Evolutionary conservation across 1,139 yeast genomes (phyloP).

Genomic region (Geotrichum europaeum): DNA sequence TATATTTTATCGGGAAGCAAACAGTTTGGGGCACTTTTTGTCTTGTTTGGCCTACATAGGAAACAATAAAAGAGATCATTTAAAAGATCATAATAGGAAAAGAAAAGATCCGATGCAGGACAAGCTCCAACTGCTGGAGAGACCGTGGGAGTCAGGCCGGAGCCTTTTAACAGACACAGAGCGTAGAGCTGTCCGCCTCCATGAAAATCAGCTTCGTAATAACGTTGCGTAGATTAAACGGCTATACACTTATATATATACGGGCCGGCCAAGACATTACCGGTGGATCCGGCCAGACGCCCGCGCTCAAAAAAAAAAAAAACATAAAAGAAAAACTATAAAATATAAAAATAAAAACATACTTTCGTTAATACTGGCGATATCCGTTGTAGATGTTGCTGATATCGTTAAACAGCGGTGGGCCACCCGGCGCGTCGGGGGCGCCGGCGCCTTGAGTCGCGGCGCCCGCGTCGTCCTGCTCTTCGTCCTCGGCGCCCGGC

Average conservation of each 20-base stretch:
- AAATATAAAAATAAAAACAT: not conserved
- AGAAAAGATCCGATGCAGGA: not conserved
- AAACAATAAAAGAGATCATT: not conserved
- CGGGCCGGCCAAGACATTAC: not conserved
- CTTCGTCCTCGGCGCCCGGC: conserved; percentile 9
- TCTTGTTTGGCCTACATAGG: not conserved
- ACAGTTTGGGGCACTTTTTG: not conserved
- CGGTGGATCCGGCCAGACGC: not conserved
- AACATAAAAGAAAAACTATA: not conserved
- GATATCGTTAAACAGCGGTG: conserved; percentile 21
- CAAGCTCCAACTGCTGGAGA: no score
- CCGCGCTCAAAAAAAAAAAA: not conserved
- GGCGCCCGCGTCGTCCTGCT: not conserved
- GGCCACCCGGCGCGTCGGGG: not conserved
- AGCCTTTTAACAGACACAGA: not conserved
- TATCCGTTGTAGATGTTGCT: conserved; percentile 24
- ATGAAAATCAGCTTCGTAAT: not conserved
- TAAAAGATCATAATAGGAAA: not conserved
- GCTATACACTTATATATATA: not conserved
- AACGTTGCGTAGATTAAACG: not conserved
- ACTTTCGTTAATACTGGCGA: conserved; percentile 22
- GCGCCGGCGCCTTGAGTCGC: conserved; percentile 4
- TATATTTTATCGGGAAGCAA: not conserved
- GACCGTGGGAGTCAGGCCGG: no score
- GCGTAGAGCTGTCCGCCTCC: not conserved